Evolutionary conservation across 495 filamentous ascomycete species (phyloP), one percentile per base, ranked within the genome.

Genomic region (Bacidia gigantensis): DNA sequence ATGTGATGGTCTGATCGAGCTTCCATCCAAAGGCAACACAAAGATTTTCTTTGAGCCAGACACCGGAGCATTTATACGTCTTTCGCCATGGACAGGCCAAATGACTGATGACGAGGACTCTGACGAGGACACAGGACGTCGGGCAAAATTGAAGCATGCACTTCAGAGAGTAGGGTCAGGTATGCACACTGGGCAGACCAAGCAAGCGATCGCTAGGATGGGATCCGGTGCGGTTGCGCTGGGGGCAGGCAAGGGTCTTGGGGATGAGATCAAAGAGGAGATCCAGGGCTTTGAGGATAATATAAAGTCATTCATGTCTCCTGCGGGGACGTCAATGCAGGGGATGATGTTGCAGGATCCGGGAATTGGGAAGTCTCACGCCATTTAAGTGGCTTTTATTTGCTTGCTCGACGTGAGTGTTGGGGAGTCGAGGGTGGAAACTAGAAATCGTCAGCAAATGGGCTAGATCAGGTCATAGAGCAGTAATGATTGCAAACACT

Each of bases 1-100:
- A 23, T 48, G 52, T 12, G 42, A 58, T 3, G 45, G 45, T 10
- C 49, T 58, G 9, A 56, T 56, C 24, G 52, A 58, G 3, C 39
- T 58, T 12, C 26, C 55, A 7, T 41, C 49, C 20, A 42, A 26
- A 11, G 49, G 44, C 10, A 29, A 22, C 5, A 52, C 45, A 12
- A 56, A 49, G 44, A 49, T 45, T 2, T 58, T 53, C 49, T 58
- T 55, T 26, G 53, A 58, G 11, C 53, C 52, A 26, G 45, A 53
- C 39, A 58, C 56, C 10, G 56, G 49, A 3, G 49, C 55, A 10
- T 52, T 56, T 14, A 38, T 58, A 11, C 53, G 54, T 12, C 48
- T 58, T 14, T 26, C 43, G 2, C 56, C 48, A 10, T 58, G 56
- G 56, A 58, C 24, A 18, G 55, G 53, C 45, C 43, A 52, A 2